These are phyloP conservation scores for Ceratobasidium theobromae DNA, from an alignment of 1,284 basidiomycete species.

Conservation along the genomic window DNA sequence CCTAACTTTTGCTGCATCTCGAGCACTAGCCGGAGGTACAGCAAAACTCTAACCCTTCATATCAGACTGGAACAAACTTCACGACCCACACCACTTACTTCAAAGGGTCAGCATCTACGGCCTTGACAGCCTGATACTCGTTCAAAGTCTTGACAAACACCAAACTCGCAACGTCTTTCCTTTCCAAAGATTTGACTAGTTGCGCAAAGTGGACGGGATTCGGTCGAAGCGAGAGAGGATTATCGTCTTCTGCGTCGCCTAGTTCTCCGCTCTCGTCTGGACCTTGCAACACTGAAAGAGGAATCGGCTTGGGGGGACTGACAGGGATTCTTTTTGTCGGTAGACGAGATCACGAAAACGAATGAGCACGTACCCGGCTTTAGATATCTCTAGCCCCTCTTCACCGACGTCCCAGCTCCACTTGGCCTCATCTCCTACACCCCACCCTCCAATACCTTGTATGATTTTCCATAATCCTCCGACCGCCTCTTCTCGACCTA, in stretches of 20 bases:
- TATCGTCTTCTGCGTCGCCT: conserved; percentile 53
- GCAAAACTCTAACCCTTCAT: conserved; percentile 49
- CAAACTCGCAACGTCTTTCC: conserved; percentile 67
- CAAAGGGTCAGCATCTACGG: conserved; percentile 44
- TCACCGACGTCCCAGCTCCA: conserved; percentile 39
- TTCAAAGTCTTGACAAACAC: conserved; percentile 75
- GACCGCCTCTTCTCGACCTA: conserved; percentile 55
- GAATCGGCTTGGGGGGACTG: conserved; percentile 12
- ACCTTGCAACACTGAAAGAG: conserved; percentile 29
- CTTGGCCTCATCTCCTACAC: conserved; percentile 34
- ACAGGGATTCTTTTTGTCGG: background rate
- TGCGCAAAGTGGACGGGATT: conserved; percentile 66
- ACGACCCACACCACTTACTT: conserved; percentile 33
- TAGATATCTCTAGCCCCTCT: conserved; percentile 30
- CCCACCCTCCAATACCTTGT: conserved; percentile 51
- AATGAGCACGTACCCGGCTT: conserved; percentile 34
- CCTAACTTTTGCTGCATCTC: conserved; percentile 73
- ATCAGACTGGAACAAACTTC: conserved; percentile 33
- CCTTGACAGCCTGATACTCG: conserved; percentile 55
- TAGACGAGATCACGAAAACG: conserved; percentile 22
- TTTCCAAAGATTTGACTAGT: conserved; percentile 63
- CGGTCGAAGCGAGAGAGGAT: conserved; percentile 54
- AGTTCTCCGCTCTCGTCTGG: conserved; percentile 21
- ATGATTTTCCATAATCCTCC: conserved; percentile 63
- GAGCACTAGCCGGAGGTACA: conserved; percentile 74